Evolutionary conservation across 2,329 filamentous ascomycete genomes (phyloP), one percentile per base, ranked within the genome.

Genomic region (Mariannaea elegans): DNA sequence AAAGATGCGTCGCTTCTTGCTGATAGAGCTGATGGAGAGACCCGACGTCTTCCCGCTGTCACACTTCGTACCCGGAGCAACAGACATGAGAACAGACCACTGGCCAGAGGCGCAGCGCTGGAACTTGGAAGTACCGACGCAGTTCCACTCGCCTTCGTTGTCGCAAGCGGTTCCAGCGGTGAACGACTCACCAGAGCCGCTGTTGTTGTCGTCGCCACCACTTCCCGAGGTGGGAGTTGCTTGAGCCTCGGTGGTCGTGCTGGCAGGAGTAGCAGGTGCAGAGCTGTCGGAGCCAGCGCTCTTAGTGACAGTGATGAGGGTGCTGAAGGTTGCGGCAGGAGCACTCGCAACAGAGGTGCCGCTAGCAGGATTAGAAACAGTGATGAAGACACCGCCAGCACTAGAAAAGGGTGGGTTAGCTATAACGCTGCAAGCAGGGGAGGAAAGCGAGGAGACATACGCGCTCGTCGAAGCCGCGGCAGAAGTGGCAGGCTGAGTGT

Each of bases 41-140:
- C 64, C 53, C 18, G 70, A 64, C 18, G 56, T 59, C 32, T 68
- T 59, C 50, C 72, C 74, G 19, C 70, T 63, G 56, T 72, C 63
- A 73, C 87, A 89, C 24, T 75, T 74, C 13, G 83, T 87, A 34
- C 87, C 87, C 1, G 77, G 64, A 2, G 86, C 81, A 79, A 88
- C 80, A 32, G 74, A 66, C 59, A 83, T 77, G 36, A 78, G 62
- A 6, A 66, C 69, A 16, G 82, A 81, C 87, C 87, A 89, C 53
- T 73, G 65, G 6, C 86, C 86, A 13, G 79, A 82, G n/a, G 84
- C 86, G 66, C 87, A 89, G 56, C 85, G 85, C 75, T 89, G 86
- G 79, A 87, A 89, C 48, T 80, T 77, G 21, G 73, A 75, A 48
- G 85, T 85, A 16, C 75, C 78, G 23, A 87, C 75, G 70, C 87